Evolutionary conservation across 768 basidiomycete species (phyloP), one percentile per base, ranked within the genome.

Genomic region (Crepidotus variabilis): DNA sequence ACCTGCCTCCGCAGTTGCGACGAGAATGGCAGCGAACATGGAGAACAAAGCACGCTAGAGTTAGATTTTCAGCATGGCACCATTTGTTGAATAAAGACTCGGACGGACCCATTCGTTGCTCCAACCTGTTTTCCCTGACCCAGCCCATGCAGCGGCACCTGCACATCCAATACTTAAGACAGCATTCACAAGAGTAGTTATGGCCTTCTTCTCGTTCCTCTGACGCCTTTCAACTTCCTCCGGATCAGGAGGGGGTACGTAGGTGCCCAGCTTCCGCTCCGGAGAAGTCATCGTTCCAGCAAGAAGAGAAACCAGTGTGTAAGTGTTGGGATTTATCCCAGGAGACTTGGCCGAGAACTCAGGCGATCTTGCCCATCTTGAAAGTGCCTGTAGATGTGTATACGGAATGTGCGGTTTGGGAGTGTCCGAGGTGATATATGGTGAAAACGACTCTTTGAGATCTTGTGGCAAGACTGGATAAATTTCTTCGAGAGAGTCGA

Each of bases 271-370:
- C 34, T 77, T 83, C 53, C 87, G 81, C 56, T 88, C 84, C 20
- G 91, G 91, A 6, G 89, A 90, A n/a, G 90, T 86, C 46, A 78
- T 81, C 6, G 86, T 79, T 35, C 91, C 91, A 14, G 92, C 90
- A 5, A 94, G 81, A 34, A 94, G 74, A 18, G 89, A 73, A 36
- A 91, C 72, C 84, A 90, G 91, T 6, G 78, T 72, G 66, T 89
- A 92, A 13, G 79, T 73, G 20, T 72, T 71, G 4, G 82, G 72
- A 56, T 83, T 70, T 48, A 91, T 72, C 1, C 75, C 70, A 50
- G 71, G 64, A 47, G 72, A 71, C 11, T 14, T 16, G 39, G 39
- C 3, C 3, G 39, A 11, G 39, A 28, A 28, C 8, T 28, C 28
- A 4, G 39, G 39, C 18, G 87, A 78, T 46, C 84, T 82, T 14